Base-by-base conservation (phyloP, 2,329 filamentous ascomycete species). In the Penicillium sp. region DNA sequence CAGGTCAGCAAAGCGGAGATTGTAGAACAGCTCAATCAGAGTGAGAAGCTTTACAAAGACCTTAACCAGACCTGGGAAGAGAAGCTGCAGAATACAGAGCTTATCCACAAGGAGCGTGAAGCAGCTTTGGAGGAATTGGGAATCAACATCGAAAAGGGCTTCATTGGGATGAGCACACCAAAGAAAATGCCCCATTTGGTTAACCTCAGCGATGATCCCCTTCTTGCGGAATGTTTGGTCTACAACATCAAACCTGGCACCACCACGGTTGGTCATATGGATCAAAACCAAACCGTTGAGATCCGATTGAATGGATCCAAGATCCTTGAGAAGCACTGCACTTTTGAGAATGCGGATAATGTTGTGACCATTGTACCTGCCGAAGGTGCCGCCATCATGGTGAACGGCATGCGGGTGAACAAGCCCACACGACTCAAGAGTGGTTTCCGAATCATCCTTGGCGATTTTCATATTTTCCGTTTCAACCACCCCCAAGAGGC, bases 171-270 rank as follows among this genome's bases (percentile, higher is more conserved):
- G 58, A 93, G 91, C 57, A 97, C 92, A 19, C 94, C 94, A 0
- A 99, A 99, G 78, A 97, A 97, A 77, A 99, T 97, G 90, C 94
- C 94, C 9, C 94, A 99, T 85, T 78, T 99, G 75, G 94, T 99
- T 75, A 99, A 99, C 72, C 77, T 99, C 64, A 97, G 92, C n/a
- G 90, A 94, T 70, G 90, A 94, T 69, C 94, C 94, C 9, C 80
- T 99, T 31, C 82, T 99, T 42, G 92, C 93, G 5, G 94, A 99
- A 77, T 99, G 94, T 75, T 79, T 99, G 55, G 91, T 99, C 37
- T 99, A 99, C 78, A 99, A 99, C 68, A 84, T 99, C 64, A 99
- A 99, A 74, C 93, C 94, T 7, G 94, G 94, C 31, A 89, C 86
- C 9, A 99, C 94, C 0, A 93, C 90, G 0, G 94, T 99, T 19